Base-by-base conservation (phyloP, 306 rosid species). In the Rosa rugosa region DNA sequence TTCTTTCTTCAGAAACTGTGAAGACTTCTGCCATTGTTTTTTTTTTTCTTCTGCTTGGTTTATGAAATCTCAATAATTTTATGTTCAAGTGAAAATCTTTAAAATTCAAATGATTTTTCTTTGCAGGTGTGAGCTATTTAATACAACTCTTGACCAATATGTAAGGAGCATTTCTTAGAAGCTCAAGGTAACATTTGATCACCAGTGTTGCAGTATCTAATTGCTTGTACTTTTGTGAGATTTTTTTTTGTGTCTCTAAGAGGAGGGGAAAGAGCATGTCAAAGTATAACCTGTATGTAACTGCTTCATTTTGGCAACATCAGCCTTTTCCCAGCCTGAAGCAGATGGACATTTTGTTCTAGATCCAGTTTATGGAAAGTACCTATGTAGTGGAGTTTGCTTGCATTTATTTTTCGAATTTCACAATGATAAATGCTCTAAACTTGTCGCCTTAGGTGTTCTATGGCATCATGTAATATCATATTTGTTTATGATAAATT, bases 81-180 rank as follows among this genome's bases (percentile, higher is more conserved):
- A 8, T 44, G 17, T 3, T 42, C 69, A 23, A 31, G 42, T 18
- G 64, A 17, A 69, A 69, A 10, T 11, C 6, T 14, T 47, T 76
- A 42, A 36, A 36, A 23, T 54, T 27, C 22, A 79, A 64, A 69
- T 45, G 13, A 47, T 81, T 86, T 69, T 70, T 31, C 65, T 80
- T 72, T 79, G 67, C 80, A 94, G 98, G 90, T 89, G 86, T 73
- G 94, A 92, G 86, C 90, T 92, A 69, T 94, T 94, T 91, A 88
- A 89, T 86, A 94, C 98, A 69, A 83, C 90, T 17, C 91, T 94
- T 77, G 97, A 92, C 87, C 97, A 94, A 77, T 90, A 94, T 86
- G 92, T 88, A 45, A 91, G 97, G 83, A 93, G 91, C 86, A 91
- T 94, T 75, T 91, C 90, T 2, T 94, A 89, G 86, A 80, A 73